These are phyloP conservation scores for Pleurotus giganteus DNA, from an alignment of 768 basidiomycete species.

Conservation along the genomic window DNA sequence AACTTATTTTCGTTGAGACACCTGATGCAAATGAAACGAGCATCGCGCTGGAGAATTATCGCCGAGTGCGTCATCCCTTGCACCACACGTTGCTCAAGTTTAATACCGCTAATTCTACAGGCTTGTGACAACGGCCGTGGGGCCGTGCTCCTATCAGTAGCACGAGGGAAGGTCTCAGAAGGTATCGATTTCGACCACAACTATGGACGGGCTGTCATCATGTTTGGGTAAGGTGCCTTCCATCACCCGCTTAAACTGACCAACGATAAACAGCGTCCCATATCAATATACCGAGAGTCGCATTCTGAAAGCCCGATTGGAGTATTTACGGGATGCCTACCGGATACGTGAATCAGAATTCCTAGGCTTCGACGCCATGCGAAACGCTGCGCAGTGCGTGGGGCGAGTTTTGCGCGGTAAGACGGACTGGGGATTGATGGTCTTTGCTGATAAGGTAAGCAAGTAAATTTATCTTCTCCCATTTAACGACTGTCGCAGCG, in stretches of 20 bases:
- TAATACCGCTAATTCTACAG: slow-evolving; percentile 34
- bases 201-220: slow-evolving; percentile 97
- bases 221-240: slow-evolving; percentile 82
- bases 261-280: slow-evolving; percentile 59
- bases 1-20: slow-evolving; percentile 98
- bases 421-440: slow-evolving; percentile 99
- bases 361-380: slow-evolving; percentile 98
- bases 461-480: neutral
- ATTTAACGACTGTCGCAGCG: slow-evolving; percentile 47
- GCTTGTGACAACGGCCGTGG: slow-evolving; percentile 99
- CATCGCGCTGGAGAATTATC: slow-evolving; percentile 92
- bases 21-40: slow-evolving; percentile 99
- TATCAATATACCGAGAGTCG: slow-evolving; percentile 99
- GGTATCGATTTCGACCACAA: slow-evolving; percentile 99
- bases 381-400: slow-evolving; percentile 98
- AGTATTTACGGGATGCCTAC: slow-evolving; percentile 97
- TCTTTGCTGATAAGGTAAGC: slow-evolving; percentile 94
- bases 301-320: slow-evolving; percentile 93
- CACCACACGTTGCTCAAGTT: slow-evolving; percentile 6
- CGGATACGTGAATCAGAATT: slow-evolving; percentile 98
- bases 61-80: slow-evolving; percentile 56
- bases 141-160: slow-evolving; percentile 94
- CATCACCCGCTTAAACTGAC: neutral
- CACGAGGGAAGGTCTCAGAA: slow-evolving; percentile 98
- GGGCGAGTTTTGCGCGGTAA: slow-evolving; percentile 97